A percentile compares a stretch with the other conserved stretches of the same genome.
phyloP scores from a whole-genome alignment of 2,329 filamentous ascomycete genomes.

The Parasarocladium wereldwijsianum region DNA sequence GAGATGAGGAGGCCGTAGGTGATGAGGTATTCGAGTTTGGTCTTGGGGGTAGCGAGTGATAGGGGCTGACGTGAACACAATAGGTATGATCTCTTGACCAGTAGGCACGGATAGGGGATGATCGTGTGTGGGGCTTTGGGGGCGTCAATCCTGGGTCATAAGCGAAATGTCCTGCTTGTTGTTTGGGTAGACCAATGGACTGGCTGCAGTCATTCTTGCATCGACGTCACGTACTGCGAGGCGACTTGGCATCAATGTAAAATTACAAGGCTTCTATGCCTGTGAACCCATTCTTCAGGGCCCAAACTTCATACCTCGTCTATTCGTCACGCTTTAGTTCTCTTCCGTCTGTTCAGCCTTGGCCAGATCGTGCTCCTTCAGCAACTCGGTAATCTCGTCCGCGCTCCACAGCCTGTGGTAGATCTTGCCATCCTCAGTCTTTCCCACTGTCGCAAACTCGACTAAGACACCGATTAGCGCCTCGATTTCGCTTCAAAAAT shows the following conservation, averaged over 20 bases:
- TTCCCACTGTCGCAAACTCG: constrained; percentile 95
- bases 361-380: constrained; percentile 90
- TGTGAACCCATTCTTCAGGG: too few species aligned
- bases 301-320: constrained; percentile 6
- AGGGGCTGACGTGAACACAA: too few species aligned
- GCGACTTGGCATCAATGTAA: constrained; percentile 3
- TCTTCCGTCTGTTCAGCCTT: constrained; percentile 67
- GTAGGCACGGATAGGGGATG: too few species aligned
- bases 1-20: constrained; percentile 25
- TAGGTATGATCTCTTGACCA: too few species aligned
- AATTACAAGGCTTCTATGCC: too few species aligned
- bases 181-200: too few species aligned
- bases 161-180: too few species aligned
- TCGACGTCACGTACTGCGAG: too few species aligned
- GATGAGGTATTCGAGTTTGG: constrained; percentile 15
- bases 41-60: constrained; percentile 1
- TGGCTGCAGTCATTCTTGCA: too few species aligned
- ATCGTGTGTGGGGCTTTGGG: too few species aligned
- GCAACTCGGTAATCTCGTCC: constrained; percentile 84
- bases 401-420: constrained; percentile 97
- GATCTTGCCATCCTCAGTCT: constrained; percentile 88
- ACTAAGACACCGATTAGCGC: constrained; percentile 35
- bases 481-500: constrained; percentile 6
- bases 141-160: too few species aligned
- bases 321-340: constrained; percentile 25